phyloP scores from a whole-genome alignment of 2,329 filamentous ascomycete species.

The Cladosporium sp. region DNA sequence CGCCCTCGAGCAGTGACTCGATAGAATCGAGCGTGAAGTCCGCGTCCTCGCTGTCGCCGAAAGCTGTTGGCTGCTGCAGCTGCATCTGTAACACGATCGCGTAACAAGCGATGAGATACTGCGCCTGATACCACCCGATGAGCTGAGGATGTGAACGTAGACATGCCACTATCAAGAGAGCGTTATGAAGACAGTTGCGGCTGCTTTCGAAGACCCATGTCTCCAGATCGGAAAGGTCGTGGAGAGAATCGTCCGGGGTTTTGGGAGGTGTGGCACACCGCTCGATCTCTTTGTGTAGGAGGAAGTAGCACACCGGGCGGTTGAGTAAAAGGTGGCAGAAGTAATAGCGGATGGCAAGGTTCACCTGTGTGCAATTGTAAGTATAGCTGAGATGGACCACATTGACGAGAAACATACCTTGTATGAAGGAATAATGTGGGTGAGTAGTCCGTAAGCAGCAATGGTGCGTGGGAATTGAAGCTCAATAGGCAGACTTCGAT shows the following conservation, averaged over 20 bases:
- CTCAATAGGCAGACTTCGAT: conserved; percentile 18
- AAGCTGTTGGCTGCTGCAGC: conserved; percentile 8
- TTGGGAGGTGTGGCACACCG: conserved; percentile 19
- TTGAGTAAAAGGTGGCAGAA: conserved; percentile 19
- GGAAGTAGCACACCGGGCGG: conserved; percentile 17
- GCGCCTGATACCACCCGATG: conserved; percentile 19
- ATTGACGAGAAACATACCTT: background rate
- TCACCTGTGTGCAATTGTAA: conserved; percentile 8
- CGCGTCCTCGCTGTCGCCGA: conserved; percentile 16
- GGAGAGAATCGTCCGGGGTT: conserved; percentile 14
- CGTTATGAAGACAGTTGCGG: conserved; percentile 19
- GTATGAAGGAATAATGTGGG: conserved; percentile 19
- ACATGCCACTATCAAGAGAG: conserved; percentile 17
- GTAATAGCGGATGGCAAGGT: conserved; percentile 19
- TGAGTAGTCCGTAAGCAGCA: conserved; percentile 18
- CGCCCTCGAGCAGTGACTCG: conserved; percentile 12
- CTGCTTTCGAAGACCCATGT: conserved; percentile 21
- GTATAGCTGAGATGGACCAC: background rate
- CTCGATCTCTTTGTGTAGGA: conserved; percentile 20
- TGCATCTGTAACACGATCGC: conserved; percentile 16
- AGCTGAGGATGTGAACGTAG: conserved; percentile 17
- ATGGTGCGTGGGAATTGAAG: conserved; percentile 18
- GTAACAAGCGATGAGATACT: conserved; percentile 18
- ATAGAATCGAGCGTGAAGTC: conserved; percentile 16
- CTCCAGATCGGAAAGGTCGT: conserved; percentile 16